Conservation (phyloP, 768 basidiomycete species). For the Kwoniella dejecticola region DNA sequence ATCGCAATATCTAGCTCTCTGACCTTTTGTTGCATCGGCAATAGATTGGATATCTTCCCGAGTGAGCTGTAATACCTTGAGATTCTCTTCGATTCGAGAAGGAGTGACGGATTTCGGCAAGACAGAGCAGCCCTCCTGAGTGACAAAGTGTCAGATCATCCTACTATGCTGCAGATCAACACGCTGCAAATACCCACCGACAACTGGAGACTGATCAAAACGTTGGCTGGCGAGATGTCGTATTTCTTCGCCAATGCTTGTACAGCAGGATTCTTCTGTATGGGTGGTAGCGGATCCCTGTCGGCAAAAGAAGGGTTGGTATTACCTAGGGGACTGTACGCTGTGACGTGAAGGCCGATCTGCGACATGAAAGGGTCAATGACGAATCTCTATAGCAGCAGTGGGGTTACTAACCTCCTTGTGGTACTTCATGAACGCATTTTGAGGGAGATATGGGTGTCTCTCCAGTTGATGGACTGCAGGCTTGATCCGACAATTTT, state of each 20-base stretch:
- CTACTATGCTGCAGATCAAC: too few relatives aligned
- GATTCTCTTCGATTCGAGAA: slow-evolving; percentile 69
- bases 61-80: slow-evolving; percentile 33
- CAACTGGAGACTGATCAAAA: slow-evolving; percentile 19
- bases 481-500: slow-evolving; percentile 19
- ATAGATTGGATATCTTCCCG: slow-evolving; percentile 7
- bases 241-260: slow-evolving; percentile 63
- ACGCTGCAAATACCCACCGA: too few relatives aligned
- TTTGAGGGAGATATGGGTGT: slow-evolving; percentile 23
- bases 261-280: slow-evolving; percentile 66
- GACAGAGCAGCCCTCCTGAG: slow-evolving; percentile 66
- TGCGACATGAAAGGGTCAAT: neutral
- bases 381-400: neutral
- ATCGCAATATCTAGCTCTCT: slow-evolving; percentile 18
- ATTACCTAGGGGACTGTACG: slow-evolving; percentile 75
- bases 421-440: slow-evolving; percentile 18
- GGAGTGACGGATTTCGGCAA: slow-evolving; percentile 76
- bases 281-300: slow-evolving; percentile 56
- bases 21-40: slow-evolving; percentile 3
- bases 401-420: slow-evolving; percentile 11
- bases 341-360: slow-evolving; percentile 44
- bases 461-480: slow-evolving; percentile 21
- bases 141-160: slow-evolving; percentile 61
- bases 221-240: slow-evolving; percentile 67
- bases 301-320: slow-evolving; percentile 34